These are phyloP conservation scores for Stentor roeselii DNA, from an alignment of 73 alveolate genomes.

Conservation along the genomic window DNA sequence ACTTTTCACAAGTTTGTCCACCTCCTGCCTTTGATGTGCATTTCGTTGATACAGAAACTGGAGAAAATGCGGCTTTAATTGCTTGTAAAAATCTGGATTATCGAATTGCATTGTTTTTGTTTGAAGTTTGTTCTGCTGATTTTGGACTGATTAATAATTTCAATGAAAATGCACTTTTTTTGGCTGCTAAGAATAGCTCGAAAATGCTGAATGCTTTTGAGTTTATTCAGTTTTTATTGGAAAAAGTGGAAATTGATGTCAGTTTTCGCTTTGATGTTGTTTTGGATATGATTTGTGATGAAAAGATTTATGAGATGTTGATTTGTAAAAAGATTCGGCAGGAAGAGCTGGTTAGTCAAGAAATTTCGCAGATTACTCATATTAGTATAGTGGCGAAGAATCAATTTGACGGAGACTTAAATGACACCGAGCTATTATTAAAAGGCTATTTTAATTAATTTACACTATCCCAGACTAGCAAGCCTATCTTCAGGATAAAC, in stretches of 20 bases:
- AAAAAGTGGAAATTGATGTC: background rate
- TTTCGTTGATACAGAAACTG: background rate
- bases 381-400: too few species aligned
- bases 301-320: background rate
- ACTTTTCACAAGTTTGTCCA: background rate
- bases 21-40: constrained; percentile 5
- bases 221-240: background rate
- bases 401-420: too few species aligned
- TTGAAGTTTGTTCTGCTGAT: background rate
- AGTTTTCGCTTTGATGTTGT: background rate
- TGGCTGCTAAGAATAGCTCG: background rate
- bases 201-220: background rate
- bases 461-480: too few species aligned
- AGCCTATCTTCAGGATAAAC: too few species aligned
- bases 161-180: background rate
- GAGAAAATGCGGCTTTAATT: background rate
- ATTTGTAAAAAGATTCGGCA: too few species aligned
- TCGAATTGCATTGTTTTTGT: background rate
- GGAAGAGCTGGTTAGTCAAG: too few species aligned
- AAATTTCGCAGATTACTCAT: too few species aligned
- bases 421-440: too few species aligned
- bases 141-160: too few species aligned
- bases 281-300: background rate
- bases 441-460: too few species aligned
- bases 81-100: background rate